A percentile compares a stretch with the other conserved stretches of the same genome.
Conservation (phyloP, 2,329 filamentous ascomycete genomes). For the Didymella pomorum region DNA sequence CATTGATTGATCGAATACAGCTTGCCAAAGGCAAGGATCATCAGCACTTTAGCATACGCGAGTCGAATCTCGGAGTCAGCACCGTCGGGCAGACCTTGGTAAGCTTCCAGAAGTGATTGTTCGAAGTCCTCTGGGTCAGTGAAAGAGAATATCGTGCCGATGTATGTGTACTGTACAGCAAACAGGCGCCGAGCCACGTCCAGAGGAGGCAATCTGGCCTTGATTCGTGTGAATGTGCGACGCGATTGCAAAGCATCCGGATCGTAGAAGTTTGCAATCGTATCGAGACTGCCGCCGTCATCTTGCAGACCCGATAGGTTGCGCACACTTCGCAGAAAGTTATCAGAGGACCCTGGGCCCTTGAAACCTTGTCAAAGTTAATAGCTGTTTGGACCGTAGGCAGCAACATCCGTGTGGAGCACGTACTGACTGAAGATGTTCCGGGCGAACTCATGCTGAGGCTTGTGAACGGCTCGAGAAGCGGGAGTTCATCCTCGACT, state of each 20-base stretch:
- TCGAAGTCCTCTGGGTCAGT: constrained; percentile 12
- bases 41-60: constrained; percentile 9
- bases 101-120: constrained; percentile 6
- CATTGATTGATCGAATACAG: constrained; percentile 15
- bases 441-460: constrained; percentile 8
- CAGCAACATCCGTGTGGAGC: background rate
- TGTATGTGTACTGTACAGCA: constrained; percentile 12
- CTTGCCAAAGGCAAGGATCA: constrained; percentile 12
- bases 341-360: constrained; percentile 10
- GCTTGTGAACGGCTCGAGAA: constrained; percentile 12
- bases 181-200: constrained; percentile 11
- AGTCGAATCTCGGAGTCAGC: constrained; percentile 4
- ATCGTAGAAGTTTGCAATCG: constrained; percentile 11
- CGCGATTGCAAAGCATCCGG: constrained; percentile 15
- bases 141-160: constrained; percentile 11
- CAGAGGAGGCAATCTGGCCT: constrained; percentile 6
- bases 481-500: constrained; percentile 9
- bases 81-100: constrained; percentile 5
- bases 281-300: constrained; percentile 12
- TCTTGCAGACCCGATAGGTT: constrained; percentile 10
- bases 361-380: constrained; percentile 7
- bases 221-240: constrained; percentile 3
- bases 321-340: constrained; percentile 11
- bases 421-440: constrained; percentile 9
- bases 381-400: background rate